Evolutionary conservation across 2,329 filamentous ascomycete genomes (phyloP), one percentile per base, ranked within the genome.

Genomic region (Grosmannia huntii): DNA sequence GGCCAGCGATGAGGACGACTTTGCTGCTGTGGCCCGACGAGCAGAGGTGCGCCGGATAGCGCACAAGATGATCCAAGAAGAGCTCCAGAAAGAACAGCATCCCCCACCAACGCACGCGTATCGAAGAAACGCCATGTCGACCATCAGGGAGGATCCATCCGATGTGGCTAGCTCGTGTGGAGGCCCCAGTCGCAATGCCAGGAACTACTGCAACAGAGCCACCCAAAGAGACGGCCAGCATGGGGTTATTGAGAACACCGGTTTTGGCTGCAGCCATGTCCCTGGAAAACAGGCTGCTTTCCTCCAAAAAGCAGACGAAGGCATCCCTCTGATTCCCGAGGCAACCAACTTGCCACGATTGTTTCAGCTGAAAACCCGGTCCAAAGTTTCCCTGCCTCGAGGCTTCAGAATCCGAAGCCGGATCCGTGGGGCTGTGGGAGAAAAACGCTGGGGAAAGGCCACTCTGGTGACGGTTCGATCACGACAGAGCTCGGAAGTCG

Each of bases 31-130:
- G 50, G 76, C 78, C 56, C 73, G 79, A 31, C 73, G 80, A 62
- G 80, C 79, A 31, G 80, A 83, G 62, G 67, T 84, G 57, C 78
- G 74, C 62, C 73, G 79, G 23, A 69, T 83, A 10, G 76, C 79
- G 67, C 76, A 78, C 54, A 77, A 76, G 62, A 74, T 79, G 61
- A 83, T 83, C n/a, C 78, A 78, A 61, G 75, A 81, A 50, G 81
- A 83, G 63, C 70, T 84, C 4, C 73, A 76, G 52, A 75, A 68
- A 46, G 78, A 80, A 44, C 68, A 72, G 41, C 36, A 23, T 14
- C 21, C 65, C 4, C 56, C 54, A 7, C n/a, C 27, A 5, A 12
- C 57, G 4, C 60, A 56, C 1, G 11, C 49, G 0, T 62, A 61
- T 48, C 60, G 58, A 52, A 28, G 53, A 14, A 55, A 59, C 1